These are phyloP conservation scores for Pinus taeda DNA, from an alignment of 75 land plant species.

Conservation along the genomic window DNA sequence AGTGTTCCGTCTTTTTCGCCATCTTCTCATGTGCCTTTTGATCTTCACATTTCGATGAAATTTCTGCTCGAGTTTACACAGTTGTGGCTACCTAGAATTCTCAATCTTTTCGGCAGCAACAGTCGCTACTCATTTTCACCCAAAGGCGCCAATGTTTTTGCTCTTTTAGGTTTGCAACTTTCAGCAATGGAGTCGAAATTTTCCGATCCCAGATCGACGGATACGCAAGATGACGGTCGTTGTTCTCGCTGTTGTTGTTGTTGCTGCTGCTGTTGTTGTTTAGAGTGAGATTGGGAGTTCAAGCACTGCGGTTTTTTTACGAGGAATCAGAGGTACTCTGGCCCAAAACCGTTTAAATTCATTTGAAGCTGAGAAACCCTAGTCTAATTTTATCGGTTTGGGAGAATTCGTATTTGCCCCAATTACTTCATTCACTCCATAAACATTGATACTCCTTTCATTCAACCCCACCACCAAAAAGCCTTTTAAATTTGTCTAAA, in stretches of 20 bases:
- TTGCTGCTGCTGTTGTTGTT: neutral
- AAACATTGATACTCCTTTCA: neutral
- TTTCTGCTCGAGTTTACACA: too few relatives aligned
- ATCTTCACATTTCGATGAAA: neutral
- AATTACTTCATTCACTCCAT: neutral
- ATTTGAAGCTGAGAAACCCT: neutral
- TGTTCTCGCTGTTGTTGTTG: neutral
- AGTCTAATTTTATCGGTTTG: neutral
- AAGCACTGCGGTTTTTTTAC: neutral
- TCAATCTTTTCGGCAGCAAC: neutral
- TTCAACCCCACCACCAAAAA: neutral
- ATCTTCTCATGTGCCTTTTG: neutral
- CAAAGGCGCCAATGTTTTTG: neutral
- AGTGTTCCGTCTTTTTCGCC: neutral
- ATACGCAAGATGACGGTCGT: neutral
- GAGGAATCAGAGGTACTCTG: neutral
- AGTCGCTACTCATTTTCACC: neutral
- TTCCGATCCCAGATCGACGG: neutral
- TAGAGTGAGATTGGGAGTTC: too few relatives aligned
- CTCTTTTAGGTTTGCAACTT: neutral
- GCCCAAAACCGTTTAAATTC: neutral
- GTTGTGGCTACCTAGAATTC: neutral
- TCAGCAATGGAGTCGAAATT: neutral
- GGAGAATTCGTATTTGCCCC: neutral
- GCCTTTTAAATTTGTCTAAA: neutral